These are phyloP conservation scores for Talinum fruticosum DNA, from an alignment of 148 eudicot species.

Conservation along the genomic window DNA sequence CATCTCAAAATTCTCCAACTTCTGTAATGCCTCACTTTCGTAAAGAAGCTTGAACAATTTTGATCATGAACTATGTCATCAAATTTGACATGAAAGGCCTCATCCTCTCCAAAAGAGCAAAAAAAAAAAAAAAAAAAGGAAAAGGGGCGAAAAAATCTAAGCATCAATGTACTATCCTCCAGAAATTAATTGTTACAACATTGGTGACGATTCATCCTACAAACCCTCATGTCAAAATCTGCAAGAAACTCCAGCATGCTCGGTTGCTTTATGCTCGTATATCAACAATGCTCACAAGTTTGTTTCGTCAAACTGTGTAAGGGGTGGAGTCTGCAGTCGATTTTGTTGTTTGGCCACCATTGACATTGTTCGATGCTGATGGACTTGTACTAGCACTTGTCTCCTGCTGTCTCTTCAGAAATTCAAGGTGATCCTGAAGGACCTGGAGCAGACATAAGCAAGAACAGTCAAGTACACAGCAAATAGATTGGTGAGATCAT, in stretches of 20 bases:
- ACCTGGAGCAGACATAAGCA: slow-evolving; percentile 33
- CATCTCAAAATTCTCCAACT: neutral
- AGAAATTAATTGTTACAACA: slow-evolving; percentile 21
- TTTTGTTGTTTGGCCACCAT: slow-evolving; percentile 47
- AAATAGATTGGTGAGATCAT: neutral
- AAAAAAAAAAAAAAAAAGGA: neutral
- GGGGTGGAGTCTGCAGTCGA: slow-evolving; percentile 31
- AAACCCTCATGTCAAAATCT: slow-evolving; percentile 10
- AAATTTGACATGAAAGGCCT: neutral
- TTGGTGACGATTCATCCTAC: slow-evolving; percentile 3
- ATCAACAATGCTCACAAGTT: slow-evolving; percentile 14
- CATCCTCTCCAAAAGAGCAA: neutral
- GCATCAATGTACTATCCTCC: slow-evolving; percentile 6
- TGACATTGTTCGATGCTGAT: slow-evolving; percentile 30
- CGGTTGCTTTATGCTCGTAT: slow-evolving; percentile 5
- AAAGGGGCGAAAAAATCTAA: neutral
- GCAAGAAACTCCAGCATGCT: slow-evolving; percentile 1
- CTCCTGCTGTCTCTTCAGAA: slow-evolving; percentile 40
- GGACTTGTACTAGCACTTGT: slow-evolving; percentile 30
- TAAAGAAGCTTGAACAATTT: neutral
- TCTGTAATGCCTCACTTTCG: neutral
- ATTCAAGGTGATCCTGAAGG: slow-evolving; percentile 54
- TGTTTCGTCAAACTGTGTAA: slow-evolving; percentile 21
- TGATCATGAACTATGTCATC: neutral
- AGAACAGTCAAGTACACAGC: slow-evolving; percentile 6